phyloP scores from a whole-genome alignment of 1,284 basidiomycete species.

The Ceratobasidium sp. region DNA sequence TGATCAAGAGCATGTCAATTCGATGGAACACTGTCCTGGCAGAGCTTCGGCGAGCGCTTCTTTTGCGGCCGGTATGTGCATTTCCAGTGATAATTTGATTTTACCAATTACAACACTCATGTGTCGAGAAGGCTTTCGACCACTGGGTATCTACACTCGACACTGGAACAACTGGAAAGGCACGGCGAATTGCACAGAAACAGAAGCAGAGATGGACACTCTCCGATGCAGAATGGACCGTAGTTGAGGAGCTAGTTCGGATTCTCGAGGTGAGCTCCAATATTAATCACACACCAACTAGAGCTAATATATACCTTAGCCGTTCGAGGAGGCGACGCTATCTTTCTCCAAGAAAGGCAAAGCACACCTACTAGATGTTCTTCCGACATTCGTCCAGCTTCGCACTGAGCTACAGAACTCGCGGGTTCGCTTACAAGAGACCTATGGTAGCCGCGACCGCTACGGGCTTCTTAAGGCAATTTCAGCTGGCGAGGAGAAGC shows the following conservation, averaged over 20 bases:
- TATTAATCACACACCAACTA: not conserved
- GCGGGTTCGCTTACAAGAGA: not conserved
- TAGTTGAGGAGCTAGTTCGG: not conserved
- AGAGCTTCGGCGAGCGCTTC: constrained; percentile 1
- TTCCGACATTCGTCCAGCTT: constrained; percentile 11
- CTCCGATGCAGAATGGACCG: constrained; percentile 2
- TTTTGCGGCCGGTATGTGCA: constrained; percentile 6
- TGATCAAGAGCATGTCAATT: constrained; percentile 8
- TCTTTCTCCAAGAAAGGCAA: constrained; percentile 15
- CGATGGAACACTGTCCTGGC: constrained; percentile 25
- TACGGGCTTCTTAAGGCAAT: constrained; percentile 12
- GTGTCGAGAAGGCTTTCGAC: constrained; percentile 9
- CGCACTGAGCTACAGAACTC: not conserved
- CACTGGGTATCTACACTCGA: constrained; percentile 12
- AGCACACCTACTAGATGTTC: not conserved
- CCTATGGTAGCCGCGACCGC: not conserved
- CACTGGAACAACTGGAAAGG: constrained; percentile 1
- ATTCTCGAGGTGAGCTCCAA: constrained; percentile 13
- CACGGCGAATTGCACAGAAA: not conserved
- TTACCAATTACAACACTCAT: too few species aligned
- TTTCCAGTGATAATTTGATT: not conserved
- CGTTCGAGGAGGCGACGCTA: constrained; percentile 3
- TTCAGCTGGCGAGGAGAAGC: constrained; percentile 14
- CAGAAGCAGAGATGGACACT: constrained; percentile 17
- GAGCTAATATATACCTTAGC: constrained; percentile 5